Evolutionary conservation across 768 basidiomycete genomes (phyloP).

Genomic region (Scleroderma citrinum): DNA sequence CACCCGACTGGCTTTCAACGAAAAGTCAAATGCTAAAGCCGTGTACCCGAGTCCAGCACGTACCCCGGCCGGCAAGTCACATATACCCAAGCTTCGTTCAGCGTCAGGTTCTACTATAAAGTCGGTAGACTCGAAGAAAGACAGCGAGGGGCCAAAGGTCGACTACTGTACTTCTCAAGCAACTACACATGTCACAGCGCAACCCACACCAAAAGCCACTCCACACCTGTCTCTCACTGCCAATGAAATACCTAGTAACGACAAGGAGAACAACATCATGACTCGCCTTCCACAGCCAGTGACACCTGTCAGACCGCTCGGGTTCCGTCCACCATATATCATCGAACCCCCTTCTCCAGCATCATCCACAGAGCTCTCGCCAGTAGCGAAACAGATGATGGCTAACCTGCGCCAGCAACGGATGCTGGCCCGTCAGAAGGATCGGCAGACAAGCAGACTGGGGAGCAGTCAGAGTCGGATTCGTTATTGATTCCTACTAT

Average conservation of each 20-base stretch:
- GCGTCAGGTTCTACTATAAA: conserved; percentile 21
- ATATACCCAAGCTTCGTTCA: conserved; percentile 25
- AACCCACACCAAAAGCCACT: background rate
- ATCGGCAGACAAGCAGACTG: conserved; percentile 24
- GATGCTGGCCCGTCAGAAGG: conserved; percentile 27
- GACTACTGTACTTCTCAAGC: conserved; percentile 3
- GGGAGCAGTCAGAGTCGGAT: conserved; percentile 28
- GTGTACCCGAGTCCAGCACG: background rate
- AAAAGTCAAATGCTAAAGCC: conserved; percentile 12
- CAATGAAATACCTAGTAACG: background rate
- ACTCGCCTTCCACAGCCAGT: conserved; percentile 32
- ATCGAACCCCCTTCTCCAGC: conserved; percentile 50
- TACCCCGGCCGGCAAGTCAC: conserved; percentile 15
- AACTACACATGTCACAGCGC: background rate
- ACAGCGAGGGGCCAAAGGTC: background rate
- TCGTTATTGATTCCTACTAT: conserved; percentile 16
- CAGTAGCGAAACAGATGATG: conserved; percentile 64
- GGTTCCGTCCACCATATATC: conserved; percentile 27
- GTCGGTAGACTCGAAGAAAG: conserved; percentile 14
- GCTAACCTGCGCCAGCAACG: conserved; percentile 45
- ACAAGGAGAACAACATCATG: conserved; percentile 19
- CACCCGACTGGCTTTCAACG: conserved; percentile 5
- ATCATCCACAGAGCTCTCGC: conserved; percentile 70
- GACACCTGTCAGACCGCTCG: conserved; percentile 42
- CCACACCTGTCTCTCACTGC: background rate